phyloP scores from a whole-genome alignment of 192 early-diverging fungal species.

The Entomortierella chlamydospora region DNA sequence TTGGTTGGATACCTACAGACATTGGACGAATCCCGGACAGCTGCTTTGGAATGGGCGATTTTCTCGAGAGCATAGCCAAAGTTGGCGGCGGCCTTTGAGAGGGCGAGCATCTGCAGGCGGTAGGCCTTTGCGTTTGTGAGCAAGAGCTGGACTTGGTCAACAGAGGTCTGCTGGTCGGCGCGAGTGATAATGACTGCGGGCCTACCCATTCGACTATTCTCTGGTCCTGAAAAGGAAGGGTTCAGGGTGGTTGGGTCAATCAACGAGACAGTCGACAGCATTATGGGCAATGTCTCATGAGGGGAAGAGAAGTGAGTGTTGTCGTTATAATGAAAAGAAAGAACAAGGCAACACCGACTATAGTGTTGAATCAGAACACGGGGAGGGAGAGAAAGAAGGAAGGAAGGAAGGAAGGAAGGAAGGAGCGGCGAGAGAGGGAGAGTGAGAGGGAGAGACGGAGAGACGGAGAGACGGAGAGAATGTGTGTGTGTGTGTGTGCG shows the following conservation, averaged over 20 bases:
- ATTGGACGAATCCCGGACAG: conserved; percentile 44
- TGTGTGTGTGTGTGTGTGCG: neutral
- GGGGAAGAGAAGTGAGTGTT: neutral
- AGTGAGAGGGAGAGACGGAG: neutral
- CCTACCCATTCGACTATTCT: conserved; percentile 26
- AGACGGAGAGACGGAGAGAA: neutral
- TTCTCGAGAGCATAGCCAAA: conserved; percentile 62
- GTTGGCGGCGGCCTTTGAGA: conserved; percentile 58
- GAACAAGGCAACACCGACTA: neutral
- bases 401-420: neutral
- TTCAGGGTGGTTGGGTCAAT: conserved; percentile 49
- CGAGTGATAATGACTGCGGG: conserved; percentile 54
- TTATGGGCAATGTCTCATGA: conserved; percentile 21
- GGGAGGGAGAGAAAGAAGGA: conserved; percentile 8
- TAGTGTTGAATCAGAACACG: no score
- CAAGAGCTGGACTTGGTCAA: conserved; percentile 52
- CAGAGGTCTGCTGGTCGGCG: conserved; percentile 51
- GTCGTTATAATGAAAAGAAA: neutral
- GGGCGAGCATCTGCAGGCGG: conserved; percentile 57
- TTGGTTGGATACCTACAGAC: conserved; percentile 24
- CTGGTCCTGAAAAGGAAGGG: conserved; percentile 51
- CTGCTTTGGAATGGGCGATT: conserved; percentile 58
- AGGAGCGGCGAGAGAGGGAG: neutral
- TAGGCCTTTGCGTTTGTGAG: conserved; percentile 58
- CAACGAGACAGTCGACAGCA: conserved; percentile 51